Conservation (phyloP, 2,329 filamentous ascomycete genomes). For the Aspergillus sp. region DNA sequence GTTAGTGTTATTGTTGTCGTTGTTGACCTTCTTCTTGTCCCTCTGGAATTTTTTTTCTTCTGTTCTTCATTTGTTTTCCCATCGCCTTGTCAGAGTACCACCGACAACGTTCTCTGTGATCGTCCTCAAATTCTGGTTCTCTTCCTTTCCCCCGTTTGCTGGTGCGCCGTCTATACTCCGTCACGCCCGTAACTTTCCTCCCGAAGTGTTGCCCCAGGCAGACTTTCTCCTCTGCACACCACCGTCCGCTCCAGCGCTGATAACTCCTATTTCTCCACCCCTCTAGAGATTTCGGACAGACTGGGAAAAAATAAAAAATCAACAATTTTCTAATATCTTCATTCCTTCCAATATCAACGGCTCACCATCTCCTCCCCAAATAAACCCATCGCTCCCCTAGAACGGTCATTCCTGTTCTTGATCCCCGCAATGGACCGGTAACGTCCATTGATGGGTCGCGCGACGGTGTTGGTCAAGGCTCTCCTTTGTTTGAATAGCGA, state of each 20-base stretch:
- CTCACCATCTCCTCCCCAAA: neutral
- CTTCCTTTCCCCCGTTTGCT: slow-evolving; percentile 8
- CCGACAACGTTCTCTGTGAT: neutral
- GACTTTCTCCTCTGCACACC: slow-evolving; percentile 15
- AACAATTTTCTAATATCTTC: neutral
- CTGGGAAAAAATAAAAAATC: neutral
- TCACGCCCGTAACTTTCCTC: slow-evolving; percentile 11
- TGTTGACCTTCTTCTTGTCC: slow-evolving; percentile 9
- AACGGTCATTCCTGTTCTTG: slow-evolving; percentile 21
- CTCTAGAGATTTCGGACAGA: slow-evolving; percentile 1
- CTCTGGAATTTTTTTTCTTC: slow-evolving; percentile 14
- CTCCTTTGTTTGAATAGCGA: slow-evolving; percentile 27
- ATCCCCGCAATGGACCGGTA: slow-evolving; percentile 42
- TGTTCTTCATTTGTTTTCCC: slow-evolving; percentile 1
- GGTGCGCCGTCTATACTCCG: slow-evolving; percentile 13
- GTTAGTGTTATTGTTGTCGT: neutral
- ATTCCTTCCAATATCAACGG: no score
- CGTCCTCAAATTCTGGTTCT: neutral
- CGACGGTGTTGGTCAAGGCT: slow-evolving; percentile 38
- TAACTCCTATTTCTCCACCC: slow-evolving; percentile 1
- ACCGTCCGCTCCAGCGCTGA: neutral
- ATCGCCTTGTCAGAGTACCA: neutral
- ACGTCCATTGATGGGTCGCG: slow-evolving; percentile 34
- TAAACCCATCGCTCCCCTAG: slow-evolving; percentile 4
- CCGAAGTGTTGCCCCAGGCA: slow-evolving; percentile 19